Evolutionary conservation across 257 asterid species (phyloP), one percentile per base, ranked within the genome.

Genomic region (Avicennia marina): DNA sequence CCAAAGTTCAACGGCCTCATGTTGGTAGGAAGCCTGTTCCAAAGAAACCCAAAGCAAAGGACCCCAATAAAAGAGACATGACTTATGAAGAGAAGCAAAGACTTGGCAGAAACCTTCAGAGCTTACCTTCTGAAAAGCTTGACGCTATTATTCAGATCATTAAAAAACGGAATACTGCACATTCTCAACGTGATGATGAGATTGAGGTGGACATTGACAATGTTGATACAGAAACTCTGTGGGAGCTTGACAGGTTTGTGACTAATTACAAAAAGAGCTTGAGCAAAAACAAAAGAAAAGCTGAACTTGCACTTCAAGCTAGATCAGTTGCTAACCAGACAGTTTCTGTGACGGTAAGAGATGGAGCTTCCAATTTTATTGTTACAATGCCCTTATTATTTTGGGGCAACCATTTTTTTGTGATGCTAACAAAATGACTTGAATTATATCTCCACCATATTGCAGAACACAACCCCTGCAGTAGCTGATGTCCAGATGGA

Each of bases 221-320:
- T 49, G 83, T 81, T 56, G 90, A 82, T 58, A 75, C 87, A 16
- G 90, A 82, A 70, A 79, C 90, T 26, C 75, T 82, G 16, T 82
- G 90, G 90, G 90, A 82, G 67, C 90, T 82, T 52, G 90, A 82
- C 65, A 77, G 90, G 58, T 79, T 82, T 56, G 90, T 82, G 44
- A 82, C 82, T 32, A 82, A 82, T 65, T 77, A 69, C 74, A 82
- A 77, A 69, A 82, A 82, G 75, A 63, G 80, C 69, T 58, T 82
- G 78, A 82, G 90, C 75, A 82, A 79, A 61, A 51, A 79, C 72
- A 76, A 72, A 75, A 76, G 81, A 60, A 82, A 74, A 59, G 87
- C 87, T 52, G 87, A 82, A 67, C 78, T 73, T 58, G 86, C 86
- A 53, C 74, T 45, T 13, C 82, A 69, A 74, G 65, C 76, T 29